Evolutionary conservation across 805 yeast genomes (phyloP).

Genomic region (Metschnikowia gelsemii): DNA sequence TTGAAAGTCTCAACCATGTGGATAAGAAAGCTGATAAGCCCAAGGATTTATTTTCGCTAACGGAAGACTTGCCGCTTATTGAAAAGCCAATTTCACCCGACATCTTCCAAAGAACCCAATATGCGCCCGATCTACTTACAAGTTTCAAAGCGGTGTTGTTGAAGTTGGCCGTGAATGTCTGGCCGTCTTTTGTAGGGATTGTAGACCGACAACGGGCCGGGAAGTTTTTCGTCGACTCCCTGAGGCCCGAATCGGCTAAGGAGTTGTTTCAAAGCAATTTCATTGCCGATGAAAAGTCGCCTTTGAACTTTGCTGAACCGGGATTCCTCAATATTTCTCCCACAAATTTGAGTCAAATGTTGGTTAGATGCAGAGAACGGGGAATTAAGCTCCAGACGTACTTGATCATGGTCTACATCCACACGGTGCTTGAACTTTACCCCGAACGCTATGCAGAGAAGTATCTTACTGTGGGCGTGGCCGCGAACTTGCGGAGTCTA

Average conservation of each 20-base stretch:
- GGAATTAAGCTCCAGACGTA: constrained; percentile 4
- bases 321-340: constrained; percentile 1
- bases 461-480: constrained; percentile 2
- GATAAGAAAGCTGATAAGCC: not conserved
- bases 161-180: not conserved
- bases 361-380: constrained; percentile 2
- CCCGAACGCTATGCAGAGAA: constrained; percentile 6
- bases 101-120: not conserved
- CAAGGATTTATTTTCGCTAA: constrained; percentile 1
- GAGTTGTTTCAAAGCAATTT: constrained; percentile 2
- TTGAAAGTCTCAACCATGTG: constrained; percentile 5
- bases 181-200: constrained; percentile 1
- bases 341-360: not conserved
- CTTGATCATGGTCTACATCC: constrained; percentile 3
- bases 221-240: constrained; percentile 1
- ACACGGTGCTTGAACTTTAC: constrained; percentile 5
- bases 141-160: not conserved
- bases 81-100: constrained; percentile 5
- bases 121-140: constrained; percentile 1
- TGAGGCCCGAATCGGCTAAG: not conserved
- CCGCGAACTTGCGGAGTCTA: constrained; percentile 6
- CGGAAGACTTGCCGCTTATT: constrained; percentile 7
- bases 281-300: constrained; percentile 1
- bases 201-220: not conserved
- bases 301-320: not conserved